Base-by-base conservation (phyloP, 1,139 yeast genomes). In the Magnusiomyces clavatus region DNA sequence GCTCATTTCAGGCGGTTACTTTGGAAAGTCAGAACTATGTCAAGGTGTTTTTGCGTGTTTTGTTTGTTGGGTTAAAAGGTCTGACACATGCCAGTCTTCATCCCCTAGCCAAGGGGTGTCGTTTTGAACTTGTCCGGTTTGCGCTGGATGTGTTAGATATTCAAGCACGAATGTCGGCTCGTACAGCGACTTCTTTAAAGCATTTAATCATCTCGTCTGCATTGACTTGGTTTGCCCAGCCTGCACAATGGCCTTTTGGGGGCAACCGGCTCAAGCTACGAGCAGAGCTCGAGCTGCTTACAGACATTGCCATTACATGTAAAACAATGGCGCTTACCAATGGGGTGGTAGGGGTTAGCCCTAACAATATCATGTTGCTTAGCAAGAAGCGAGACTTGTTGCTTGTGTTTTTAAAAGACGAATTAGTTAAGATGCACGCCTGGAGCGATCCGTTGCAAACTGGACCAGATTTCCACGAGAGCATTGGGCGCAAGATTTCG, bases 1-100 rank as follows among this genome's bases (percentile, higher is more conserved):
- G 95, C n/a, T 84, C 82, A 61, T 86, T 89, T 69, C 89, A 88
- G 64, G 89, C 96, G 0, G 78, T 90, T 0, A 69, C 81, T 63
- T 81, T 80, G 61, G 87, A 84, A 63, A 83, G 92, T 68, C 80
- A 77, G 54, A 89, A 84, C 60, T 69, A 86, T 39, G 69, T 87
- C 58, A 83, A 81, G 57, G 68, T 86, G 54, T 86, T 87, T 64
- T 83, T 92, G 0, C 70, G 82, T 43, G 74, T 84, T 56, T 73
- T 81, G 20, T 70, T 76, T 41, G 71, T 77, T 38, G 89, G 94
- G 0, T 73, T 90, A 58, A 64, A 71, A 16, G 77, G 80, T 41
- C 57, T 72, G 51, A 63, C 68, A 10, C 61, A 65, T 48, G 96
- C 95, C 5, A 83, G 94, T 61, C 70, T 77, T 52, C 97, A 92